Evolutionary conservation across 1,284 basidiomycete genomes (phyloP).

Genomic region (Moesziomyces globuligerus): DNA sequence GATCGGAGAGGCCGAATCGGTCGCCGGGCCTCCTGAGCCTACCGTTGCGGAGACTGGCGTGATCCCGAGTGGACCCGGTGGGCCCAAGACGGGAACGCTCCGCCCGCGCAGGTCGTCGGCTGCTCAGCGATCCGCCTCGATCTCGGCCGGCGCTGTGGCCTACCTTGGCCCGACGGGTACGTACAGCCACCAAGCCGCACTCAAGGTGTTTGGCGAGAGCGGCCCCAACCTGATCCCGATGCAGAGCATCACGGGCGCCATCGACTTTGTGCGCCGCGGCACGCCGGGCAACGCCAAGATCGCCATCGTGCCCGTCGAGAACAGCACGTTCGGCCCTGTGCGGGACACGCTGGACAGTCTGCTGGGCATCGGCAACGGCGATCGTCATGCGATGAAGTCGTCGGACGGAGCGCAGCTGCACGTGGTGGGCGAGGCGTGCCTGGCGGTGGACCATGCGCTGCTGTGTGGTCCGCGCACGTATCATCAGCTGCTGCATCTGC

Average conservation of each 20-base stretch:
- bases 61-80: slow-evolving; percentile 45
- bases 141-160: slow-evolving; percentile 45
- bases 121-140: slow-evolving; percentile 38
- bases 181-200: slow-evolving; percentile 47
- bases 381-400: slow-evolving; percentile 31
- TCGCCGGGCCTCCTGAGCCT: slow-evolving; percentile 30
- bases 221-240: slow-evolving; percentile 44
- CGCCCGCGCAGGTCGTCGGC: slow-evolving; percentile 40
- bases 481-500: slow-evolving; percentile 40
- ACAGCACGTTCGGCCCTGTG: slow-evolving; percentile 48
- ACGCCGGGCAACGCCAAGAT: slow-evolving; percentile 46
- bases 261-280: slow-evolving; percentile 50
- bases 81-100: slow-evolving; percentile 51
- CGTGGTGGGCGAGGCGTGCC: slow-evolving; percentile 40
- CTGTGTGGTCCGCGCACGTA: slow-evolving; percentile 49
- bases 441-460: slow-evolving; percentile 42
- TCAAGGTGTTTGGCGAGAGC: slow-evolving; percentile 38
- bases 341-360: slow-evolving; percentile 41
- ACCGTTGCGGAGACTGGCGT: slow-evolving; percentile 55
- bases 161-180: slow-evolving; percentile 48
- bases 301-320: slow-evolving; percentile 46
- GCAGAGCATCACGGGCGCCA: slow-evolving; percentile 48
- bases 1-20: slow-evolving; percentile 9
- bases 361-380: slow-evolving; percentile 41
- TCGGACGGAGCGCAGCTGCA: slow-evolving; percentile 28